A percentile compares a stretch with the other conserved stretches of the same genome.
These are phyloP conservation scores for Aegilops tauschii DNA, from an alignment of 176 grass and related monocot genomes.

Conservation along the genomic window DNA sequence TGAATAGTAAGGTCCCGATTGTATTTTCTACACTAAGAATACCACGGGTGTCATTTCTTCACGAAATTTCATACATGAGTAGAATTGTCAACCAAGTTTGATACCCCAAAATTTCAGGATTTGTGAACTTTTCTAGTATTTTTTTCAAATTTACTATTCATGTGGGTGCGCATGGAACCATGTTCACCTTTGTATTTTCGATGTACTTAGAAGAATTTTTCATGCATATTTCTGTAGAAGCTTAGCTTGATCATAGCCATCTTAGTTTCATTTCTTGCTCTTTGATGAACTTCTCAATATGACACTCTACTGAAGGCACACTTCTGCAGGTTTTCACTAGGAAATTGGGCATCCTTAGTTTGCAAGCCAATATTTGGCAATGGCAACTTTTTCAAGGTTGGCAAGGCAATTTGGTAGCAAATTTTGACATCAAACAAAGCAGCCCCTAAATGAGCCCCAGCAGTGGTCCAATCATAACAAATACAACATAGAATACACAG, in stretches of 20 bases:
- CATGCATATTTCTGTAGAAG: not conserved
- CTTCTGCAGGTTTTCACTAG: not conserved
- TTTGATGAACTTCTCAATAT: not conserved
- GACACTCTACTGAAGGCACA: not conserved
- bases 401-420: not conserved
- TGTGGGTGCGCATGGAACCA: too few species aligned
- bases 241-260: not conserved
- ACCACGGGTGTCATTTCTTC: too few species aligned
- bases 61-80: too few species aligned
- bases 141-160: too few species aligned
- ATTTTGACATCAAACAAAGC: not conserved
- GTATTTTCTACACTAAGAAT: too few species aligned
- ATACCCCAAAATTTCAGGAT: too few species aligned
- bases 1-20: too few species aligned
- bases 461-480: not conserved
- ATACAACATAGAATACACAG: not conserved
- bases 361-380: conserved; percentile 1
- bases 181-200: too few species aligned
- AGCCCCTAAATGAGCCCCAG: not conserved
- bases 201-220: not conserved
- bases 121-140: too few species aligned
- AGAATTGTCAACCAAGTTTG: too few species aligned
- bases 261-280: not conserved
- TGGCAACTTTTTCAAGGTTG: not conserved
- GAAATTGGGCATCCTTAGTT: not conserved